Evolutionary conservation across 306 rosid species (phyloP).

Genomic region (Casuarina cunninghamiana): DNA sequence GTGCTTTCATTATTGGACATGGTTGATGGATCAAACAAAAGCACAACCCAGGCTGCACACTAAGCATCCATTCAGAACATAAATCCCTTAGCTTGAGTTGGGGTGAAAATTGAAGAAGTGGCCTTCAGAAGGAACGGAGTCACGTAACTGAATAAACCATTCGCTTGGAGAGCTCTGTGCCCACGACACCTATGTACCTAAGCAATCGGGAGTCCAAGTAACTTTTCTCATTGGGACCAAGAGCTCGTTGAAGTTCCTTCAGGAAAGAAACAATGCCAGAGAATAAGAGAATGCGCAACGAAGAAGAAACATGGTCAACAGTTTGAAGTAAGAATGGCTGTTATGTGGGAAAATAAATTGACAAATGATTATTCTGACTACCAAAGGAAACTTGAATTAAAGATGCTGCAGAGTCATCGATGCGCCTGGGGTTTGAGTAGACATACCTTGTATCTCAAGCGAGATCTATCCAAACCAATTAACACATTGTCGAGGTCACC

Average conservation of each 20-base stretch:
- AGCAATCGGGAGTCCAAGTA: slow-evolving; percentile 68
- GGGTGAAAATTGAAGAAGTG: background rate
- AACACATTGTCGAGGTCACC: slow-evolving; percentile 50
- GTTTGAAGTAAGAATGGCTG: background rate
- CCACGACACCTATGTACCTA: slow-evolving; percentile 65
- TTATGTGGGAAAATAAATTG: background rate
- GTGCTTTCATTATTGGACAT: background rate
- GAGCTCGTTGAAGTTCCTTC: slow-evolving; percentile 60
- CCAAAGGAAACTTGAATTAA: background rate
- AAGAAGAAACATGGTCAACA: too few relatives aligned
- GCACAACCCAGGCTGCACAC: background rate
- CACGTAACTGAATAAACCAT: slow-evolving; percentile 55
- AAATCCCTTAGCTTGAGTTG: slow-evolving; percentile 8
- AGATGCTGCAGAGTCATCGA: slow-evolving; percentile 3
- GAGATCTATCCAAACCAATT: slow-evolving; percentile 54
- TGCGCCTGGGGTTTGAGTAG: slow-evolving; percentile 13
- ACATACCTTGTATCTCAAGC: slow-evolving; percentile 72
- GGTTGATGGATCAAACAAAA: slow-evolving; percentile 7
- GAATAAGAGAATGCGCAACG: slow-evolving; percentile 17
- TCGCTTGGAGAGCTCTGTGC: slow-evolving; percentile 63
- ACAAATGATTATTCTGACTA: too few relatives aligned
- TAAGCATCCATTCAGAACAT: slow-evolving; percentile 20
- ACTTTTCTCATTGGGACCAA: slow-evolving; percentile 36
- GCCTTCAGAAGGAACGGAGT: slow-evolving; percentile 13
- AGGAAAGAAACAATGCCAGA: slow-evolving; percentile 18